Evolutionary conservation across 1,284 basidiomycete genomes (phyloP).

Genomic region (Cerrena zonata): DNA sequence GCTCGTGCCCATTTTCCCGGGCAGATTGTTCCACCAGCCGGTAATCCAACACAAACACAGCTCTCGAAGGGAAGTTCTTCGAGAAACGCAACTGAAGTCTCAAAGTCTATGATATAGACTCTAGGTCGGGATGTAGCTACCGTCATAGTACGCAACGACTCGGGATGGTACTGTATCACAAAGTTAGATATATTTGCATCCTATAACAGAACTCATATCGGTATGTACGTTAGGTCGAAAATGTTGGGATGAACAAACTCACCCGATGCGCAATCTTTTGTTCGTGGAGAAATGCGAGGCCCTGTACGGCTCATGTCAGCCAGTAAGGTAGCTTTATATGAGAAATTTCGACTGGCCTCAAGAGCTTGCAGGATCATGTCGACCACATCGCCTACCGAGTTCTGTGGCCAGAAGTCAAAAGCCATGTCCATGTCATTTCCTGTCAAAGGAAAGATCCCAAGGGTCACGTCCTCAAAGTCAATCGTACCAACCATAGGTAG

Average conservation of each 20-base stretch:
- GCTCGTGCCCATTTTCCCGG: too few relatives aligned
- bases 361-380: background rate
- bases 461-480: background rate
- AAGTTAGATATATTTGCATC: slow-evolving; percentile 26
- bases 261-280: background rate
- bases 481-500: background rate
- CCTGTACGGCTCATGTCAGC: background rate
- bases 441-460: background rate
- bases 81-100: slow-evolving; percentile 22
- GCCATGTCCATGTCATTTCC: background rate
- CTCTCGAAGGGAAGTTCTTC: background rate
- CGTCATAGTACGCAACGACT: slow-evolving; percentile 17
- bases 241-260: background rate
- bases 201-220: slow-evolving; percentile 7
- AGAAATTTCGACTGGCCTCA: background rate
- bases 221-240: background rate
- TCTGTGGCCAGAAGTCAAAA: background rate
- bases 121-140: slow-evolving; percentile 19
- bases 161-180: slow-evolving; percentile 24
- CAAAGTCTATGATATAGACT: slow-evolving; percentile 27
- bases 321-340: background rate
- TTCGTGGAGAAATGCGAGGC: background rate
- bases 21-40: too few relatives aligned
- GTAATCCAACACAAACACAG: background rate
- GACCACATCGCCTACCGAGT: background rate